These are phyloP conservation scores for Pseudonitzschia pungens DNA, from an alignment of 108 stramenopile genomes.

Conservation along the genomic window DNA sequence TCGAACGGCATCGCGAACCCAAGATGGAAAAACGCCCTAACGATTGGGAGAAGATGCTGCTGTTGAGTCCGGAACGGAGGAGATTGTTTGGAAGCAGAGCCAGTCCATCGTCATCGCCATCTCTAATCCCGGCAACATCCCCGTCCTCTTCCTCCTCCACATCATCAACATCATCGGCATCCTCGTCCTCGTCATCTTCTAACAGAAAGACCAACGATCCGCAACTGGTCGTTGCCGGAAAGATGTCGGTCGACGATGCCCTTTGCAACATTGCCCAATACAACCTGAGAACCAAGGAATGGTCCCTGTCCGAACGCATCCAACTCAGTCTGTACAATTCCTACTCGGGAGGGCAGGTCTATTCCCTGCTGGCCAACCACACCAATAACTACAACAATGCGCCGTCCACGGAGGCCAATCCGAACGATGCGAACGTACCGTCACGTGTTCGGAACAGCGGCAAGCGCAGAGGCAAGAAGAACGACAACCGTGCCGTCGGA, in stretches of 20 bases:
- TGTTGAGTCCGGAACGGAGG: not conserved
- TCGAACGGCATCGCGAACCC: not conserved
- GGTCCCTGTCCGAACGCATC: slow-evolving; percentile 77
- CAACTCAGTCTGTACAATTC: slow-evolving; percentile 85
- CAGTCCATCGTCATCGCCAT: not conserved
- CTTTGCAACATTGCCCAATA: slow-evolving; percentile 84
- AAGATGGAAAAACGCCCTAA: not conserved
- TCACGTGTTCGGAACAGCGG: not conserved
- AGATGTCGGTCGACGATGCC: slow-evolving; percentile 78
- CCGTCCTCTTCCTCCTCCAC: not conserved
- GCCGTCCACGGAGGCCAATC: not conserved
- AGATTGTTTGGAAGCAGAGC: not conserved
- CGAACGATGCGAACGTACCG: not conserved
- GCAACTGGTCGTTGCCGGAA: slow-evolving; percentile 82
- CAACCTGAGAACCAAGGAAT: slow-evolving; percentile 62
- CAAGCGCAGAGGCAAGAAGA: not conserved
- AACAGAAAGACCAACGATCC: slow-evolving; percentile 23
- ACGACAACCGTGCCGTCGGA: not conserved
- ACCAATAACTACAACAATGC: slow-evolving; percentile 25
- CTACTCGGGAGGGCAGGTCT: slow-evolving; percentile 86
- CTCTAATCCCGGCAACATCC: not conserved
- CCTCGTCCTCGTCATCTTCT: not conserved
- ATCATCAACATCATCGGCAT: not conserved
- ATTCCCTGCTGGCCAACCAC: slow-evolving; percentile 79
- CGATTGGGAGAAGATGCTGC: not conserved